These are phyloP conservation scores for Bruguiera parviflora DNA, from an alignment of 345 rosid genomes.

Conservation along the genomic window DNA sequence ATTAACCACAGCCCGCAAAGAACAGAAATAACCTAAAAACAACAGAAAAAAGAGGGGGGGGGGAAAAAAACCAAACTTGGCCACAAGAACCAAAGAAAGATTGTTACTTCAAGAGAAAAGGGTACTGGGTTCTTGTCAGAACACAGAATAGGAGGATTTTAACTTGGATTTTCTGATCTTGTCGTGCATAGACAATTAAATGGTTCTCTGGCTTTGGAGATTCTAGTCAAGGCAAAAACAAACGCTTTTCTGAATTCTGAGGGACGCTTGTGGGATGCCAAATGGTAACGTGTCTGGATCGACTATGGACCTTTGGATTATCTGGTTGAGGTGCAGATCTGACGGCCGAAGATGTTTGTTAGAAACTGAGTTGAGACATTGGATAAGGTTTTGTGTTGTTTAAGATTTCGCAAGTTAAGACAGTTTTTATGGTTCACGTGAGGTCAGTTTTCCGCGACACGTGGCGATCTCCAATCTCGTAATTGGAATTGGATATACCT, in stretches of 20 bases:
- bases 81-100: neutral
- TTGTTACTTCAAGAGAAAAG: neutral
- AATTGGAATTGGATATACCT: constrained; percentile 15
- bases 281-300: neutral
- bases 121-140: neutral
- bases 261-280: neutral
- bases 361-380: neutral
- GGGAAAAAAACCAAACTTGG: neutral
- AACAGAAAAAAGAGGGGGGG: neutral
- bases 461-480: constrained; percentile 16
- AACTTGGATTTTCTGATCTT: too few species aligned
- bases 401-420: neutral
- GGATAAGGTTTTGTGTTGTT: constrained; percentile 36
- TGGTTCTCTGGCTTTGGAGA: too few species aligned
- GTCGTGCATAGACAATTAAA: too few species aligned
- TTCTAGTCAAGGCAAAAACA: neutral
- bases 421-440: constrained; percentile 19
- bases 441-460: constrained; percentile 1
- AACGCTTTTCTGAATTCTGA: neutral
- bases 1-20: constrained; percentile 6
- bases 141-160: neutral
- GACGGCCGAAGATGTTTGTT: constrained; percentile 1
- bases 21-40: neutral
- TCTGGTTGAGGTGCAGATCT: constrained; percentile 5
- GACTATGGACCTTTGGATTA: constrained; percentile 4